Evolutionary conservation across 2,329 filamentous ascomycete species (phyloP).

Genomic region (Xylaria digitata): DNA sequence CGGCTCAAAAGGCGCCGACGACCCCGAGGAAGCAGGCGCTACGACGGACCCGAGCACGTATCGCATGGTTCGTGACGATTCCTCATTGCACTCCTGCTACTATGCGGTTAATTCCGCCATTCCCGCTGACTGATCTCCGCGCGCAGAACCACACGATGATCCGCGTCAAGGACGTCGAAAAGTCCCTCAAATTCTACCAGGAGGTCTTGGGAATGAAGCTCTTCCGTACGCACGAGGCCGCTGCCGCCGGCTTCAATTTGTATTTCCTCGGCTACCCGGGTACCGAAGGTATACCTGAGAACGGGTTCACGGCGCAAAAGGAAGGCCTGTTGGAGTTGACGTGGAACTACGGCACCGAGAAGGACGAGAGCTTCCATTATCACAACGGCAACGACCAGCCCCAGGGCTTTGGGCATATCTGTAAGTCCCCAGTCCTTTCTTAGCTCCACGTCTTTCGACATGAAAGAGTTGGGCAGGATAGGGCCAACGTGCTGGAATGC

Average conservation of each 20-base stretch:
- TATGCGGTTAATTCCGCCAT: too few relatives aligned
- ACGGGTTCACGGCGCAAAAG: conserved; percentile 69
- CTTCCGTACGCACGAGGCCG: conserved; percentile 76
- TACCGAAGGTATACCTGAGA: conserved; percentile 63
- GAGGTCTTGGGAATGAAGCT: conserved; percentile 90
- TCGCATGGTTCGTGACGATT: conserved; percentile 65
- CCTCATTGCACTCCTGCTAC: not conserved
- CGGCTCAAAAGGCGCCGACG: conserved; percentile 57
- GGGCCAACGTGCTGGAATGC: too few relatives aligned
- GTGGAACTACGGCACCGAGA: conserved; percentile 86
- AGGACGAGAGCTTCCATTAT: conserved; percentile 84
- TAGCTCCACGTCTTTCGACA: not conserved
- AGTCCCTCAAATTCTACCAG: conserved; percentile 82
- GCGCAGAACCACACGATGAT: conserved; percentile 90
- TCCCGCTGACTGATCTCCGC: too few relatives aligned
- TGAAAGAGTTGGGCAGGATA: too few relatives aligned
- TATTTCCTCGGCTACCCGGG: conserved; percentile 90
- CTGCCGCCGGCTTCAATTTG: conserved; percentile 81
- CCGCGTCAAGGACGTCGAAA: conserved; percentile 84
- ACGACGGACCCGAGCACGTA: conserved; percentile 81
- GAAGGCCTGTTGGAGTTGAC: conserved; percentile 93
- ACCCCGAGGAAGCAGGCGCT: conserved; percentile 77
- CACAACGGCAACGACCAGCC: conserved; percentile 93
- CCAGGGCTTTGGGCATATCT: conserved; percentile 95
- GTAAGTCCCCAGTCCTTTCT: conserved; percentile 60